Percentiles rank a stretch among this genome's conserved stretches.
Evolutionary conservation across 148 eudicot genomes (phyloP).

Genomic region (Linanthus parryae): DNA sequence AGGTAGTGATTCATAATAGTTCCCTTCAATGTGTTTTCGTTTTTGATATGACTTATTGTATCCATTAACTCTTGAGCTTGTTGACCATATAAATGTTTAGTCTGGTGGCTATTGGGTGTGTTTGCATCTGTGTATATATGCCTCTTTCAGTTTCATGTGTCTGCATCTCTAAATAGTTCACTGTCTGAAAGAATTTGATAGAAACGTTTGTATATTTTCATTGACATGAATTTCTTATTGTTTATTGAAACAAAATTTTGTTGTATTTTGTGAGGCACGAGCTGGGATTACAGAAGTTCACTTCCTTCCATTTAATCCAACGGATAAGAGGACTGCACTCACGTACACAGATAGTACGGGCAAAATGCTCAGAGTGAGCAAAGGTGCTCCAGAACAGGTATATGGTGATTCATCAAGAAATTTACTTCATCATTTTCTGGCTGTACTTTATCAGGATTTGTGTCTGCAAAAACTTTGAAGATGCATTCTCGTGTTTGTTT

Average conservation of each 20-base stretch:
- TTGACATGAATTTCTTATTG: too few relatives aligned
- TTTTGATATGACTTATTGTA: too few relatives aligned
- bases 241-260: background rate
- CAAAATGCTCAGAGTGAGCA: conserved; percentile 75
- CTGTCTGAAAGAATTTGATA: too few relatives aligned
- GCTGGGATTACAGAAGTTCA: conserved; percentile 73
- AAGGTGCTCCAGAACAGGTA: conserved; percentile 95
- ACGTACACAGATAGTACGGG: conserved; percentile 55
- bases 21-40: too few relatives aligned
- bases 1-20: conserved; percentile 18
- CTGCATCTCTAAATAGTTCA: too few relatives aligned
- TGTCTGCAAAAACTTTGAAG: too few relatives aligned
- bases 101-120: too few relatives aligned
- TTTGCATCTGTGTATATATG: too few relatives aligned
- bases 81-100: too few relatives aligned
- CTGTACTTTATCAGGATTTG: background rate
- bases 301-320: conserved; percentile 82
- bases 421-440: background rate
- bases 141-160: too few relatives aligned
- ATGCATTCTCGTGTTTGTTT: background rate
- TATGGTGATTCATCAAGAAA: background rate
- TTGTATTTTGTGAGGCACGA: conserved; percentile 36
- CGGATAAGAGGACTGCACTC: conserved; percentile 75
- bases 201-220: too few relatives aligned
- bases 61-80: too few relatives aligned